Evolutionary conservation across 202 grass and related monocot genomes (phyloP).

Genomic region (Zoysia matrella): DNA sequence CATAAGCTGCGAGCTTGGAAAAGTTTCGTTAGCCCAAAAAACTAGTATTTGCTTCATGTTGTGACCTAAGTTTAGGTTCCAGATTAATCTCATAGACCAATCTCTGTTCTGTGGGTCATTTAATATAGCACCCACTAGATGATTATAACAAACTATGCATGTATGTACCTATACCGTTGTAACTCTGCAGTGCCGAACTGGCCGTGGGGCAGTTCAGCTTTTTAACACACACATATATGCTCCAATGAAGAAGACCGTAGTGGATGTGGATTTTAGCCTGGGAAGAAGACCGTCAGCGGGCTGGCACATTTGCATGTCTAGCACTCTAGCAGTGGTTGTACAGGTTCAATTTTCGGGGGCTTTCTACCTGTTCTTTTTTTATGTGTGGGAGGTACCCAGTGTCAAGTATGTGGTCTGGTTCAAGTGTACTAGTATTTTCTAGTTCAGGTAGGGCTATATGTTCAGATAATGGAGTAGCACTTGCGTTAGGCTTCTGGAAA

Average conservation of each 20-base stretch:
- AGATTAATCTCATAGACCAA: slow-evolving; percentile 57
- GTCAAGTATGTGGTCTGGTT: slow-evolving; percentile 33
- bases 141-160: slow-evolving; percentile 53
- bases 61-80: slow-evolving; percentile 63
- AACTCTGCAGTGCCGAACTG: slow-evolving; percentile 57
- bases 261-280: slow-evolving; percentile 28
- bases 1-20: slow-evolving; percentile 55
- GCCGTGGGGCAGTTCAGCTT: slow-evolving; percentile 55
- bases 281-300: slow-evolving; percentile 19
- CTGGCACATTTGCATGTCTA: slow-evolving; percentile 5
- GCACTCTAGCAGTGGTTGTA: slow-evolving; percentile 46
- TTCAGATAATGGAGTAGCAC: slow-evolving; percentile 32
- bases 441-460: slow-evolving; percentile 38
- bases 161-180: slow-evolving; percentile 60
- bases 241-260: slow-evolving; percentile 43
- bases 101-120: slow-evolving; percentile 48
- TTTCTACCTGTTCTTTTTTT: slow-evolving; percentile 61
- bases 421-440: slow-evolving; percentile 6
- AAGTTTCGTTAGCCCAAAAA: slow-evolving; percentile 51
- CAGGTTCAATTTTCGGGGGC: slow-evolving; percentile 43
- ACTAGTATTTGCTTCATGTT: slow-evolving; percentile 52
- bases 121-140: slow-evolving; percentile 57
- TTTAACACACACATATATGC: slow-evolving; percentile 44
- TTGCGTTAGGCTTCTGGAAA: slow-evolving; percentile 39
- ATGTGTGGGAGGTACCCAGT: slow-evolving; percentile 43